Evolutionary conservation across 441 rosid genomes (phyloP).

Genomic region (Brassica balearica): DNA sequence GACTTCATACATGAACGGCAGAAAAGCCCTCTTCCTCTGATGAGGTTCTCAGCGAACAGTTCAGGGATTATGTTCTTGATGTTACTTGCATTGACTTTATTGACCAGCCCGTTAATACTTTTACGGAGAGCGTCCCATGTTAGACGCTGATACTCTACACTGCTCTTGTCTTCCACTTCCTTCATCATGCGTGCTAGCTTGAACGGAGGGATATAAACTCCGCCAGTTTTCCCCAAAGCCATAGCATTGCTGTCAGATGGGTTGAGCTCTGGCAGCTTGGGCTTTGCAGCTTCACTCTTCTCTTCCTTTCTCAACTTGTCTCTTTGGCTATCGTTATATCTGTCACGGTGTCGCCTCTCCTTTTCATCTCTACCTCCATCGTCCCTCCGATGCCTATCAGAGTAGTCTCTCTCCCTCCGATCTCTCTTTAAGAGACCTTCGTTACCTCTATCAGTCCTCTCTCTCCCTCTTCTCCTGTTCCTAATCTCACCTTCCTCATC

Average conservation of each 20-base stretch:
- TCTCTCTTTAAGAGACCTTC: slow-evolving; percentile 36
- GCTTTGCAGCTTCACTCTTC: slow-evolving; percentile 34
- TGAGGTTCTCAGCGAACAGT: slow-evolving; percentile 84
- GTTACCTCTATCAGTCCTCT: slow-evolving; percentile 22
- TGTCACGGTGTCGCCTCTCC: slow-evolving; percentile 40
- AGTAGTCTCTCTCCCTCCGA: slow-evolving; percentile 44
- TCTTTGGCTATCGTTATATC: slow-evolving; percentile 43
- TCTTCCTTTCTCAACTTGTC: slow-evolving; percentile 48
- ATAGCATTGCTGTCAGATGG: too few species aligned
- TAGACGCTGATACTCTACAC: too few species aligned
- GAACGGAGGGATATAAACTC: too few species aligned
- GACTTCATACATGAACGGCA: slow-evolving; percentile 94
- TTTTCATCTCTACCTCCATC: slow-evolving; percentile 43
- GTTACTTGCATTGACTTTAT: slow-evolving; percentile 44
- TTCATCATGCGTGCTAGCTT: too few species aligned
- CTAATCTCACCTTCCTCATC: slow-evolving; percentile 48
- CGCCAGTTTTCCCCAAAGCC: too few species aligned
- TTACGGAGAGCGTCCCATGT: too few species aligned
- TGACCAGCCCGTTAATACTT: too few species aligned
- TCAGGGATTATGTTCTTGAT: slow-evolving; percentile 90
- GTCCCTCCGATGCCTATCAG: slow-evolving; percentile 42
- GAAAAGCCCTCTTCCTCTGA: slow-evolving; percentile 90
- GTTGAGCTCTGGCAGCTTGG: slow-evolving; percentile 15
- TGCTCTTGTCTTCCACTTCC: too few species aligned
- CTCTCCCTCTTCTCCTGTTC: slow-evolving; percentile 27